A percentile compares a stretch with the other conserved stretches of the same genome.
These are phyloP conservation scores for Narthecium ossifragum DNA, from an alignment of 106 monocot genomes.

Conservation along the genomic window DNA sequence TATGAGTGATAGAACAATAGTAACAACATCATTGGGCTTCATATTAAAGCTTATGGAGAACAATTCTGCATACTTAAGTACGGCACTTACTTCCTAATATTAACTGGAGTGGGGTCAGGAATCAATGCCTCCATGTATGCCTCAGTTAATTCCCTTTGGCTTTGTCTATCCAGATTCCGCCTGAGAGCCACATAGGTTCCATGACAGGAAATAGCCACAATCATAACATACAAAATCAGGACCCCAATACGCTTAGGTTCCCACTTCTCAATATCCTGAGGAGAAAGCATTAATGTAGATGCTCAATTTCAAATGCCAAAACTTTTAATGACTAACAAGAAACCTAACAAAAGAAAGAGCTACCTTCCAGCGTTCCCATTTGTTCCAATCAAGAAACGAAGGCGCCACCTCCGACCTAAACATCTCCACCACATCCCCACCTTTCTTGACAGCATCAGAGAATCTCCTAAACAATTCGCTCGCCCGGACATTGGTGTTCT, in stretches of 20 bases:
- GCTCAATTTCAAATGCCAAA: background rate
- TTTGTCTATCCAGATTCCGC: slow-evolving; percentile 25
- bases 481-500: slow-evolving; percentile 10
- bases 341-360: background rate
- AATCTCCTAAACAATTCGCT: slow-evolving; percentile 5
- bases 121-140: slow-evolving; percentile 88
- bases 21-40: background rate
- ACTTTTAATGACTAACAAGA: background rate
- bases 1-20: background rate
- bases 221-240: slow-evolving; percentile 44
- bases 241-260: slow-evolving; percentile 58
- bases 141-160: slow-evolving; percentile 55
- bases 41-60: too few relatives aligned
- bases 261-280: slow-evolving; percentile 60
- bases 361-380: slow-evolving; percentile 83
- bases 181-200: slow-evolving; percentile 31
- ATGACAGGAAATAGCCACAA: slow-evolving; percentile 34
- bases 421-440: slow-evolving; percentile 20
- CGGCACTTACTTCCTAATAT: slow-evolving; percentile 63
- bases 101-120: slow-evolving; percentile 70
- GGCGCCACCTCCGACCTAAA: slow-evolving; percentile 29
- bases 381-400: slow-evolving; percentile 59
- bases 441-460: slow-evolving; percentile 13
- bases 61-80: too few relatives aligned
- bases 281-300: background rate